A percentile compares a stretch with the other conserved stretches of the same genome.
Evolutionary conservation across 1,139 yeast genomes (phyloP).

Genomic region (Taphrina deformans): DNA sequence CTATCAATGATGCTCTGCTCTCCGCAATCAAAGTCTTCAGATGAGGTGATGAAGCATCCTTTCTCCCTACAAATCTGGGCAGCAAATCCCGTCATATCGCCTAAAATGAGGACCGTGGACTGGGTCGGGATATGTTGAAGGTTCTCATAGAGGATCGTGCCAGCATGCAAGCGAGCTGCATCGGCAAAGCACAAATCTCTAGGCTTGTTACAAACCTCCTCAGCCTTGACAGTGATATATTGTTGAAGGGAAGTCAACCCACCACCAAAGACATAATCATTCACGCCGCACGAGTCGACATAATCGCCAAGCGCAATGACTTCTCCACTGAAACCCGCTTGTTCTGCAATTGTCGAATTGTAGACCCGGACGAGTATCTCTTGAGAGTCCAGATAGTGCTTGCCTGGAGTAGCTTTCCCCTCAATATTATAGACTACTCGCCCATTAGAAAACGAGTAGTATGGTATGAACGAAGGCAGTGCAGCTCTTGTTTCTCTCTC

Average conservation of each 20-base stretch:
- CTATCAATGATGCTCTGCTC: slow-evolving; percentile 27
- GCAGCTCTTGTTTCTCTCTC: slow-evolving; percentile 9
- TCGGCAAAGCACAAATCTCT: slow-evolving; percentile 19
- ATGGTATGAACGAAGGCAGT: slow-evolving; percentile 12
- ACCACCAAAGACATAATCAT: slow-evolving; percentile 29
- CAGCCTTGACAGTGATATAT: slow-evolving; percentile 29
- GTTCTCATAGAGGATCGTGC: slow-evolving; percentile 3
- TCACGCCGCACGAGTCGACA: slow-evolving; percentile 20
- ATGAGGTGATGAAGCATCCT: slow-evolving; percentile 27
- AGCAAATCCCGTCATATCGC: slow-evolving; percentile 32
- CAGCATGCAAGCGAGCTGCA: slow-evolving; percentile 27
- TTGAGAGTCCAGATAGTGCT: slow-evolving; percentile 18
- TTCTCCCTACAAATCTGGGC: slow-evolving; percentile 22
- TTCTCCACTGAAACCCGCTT: slow-evolving; percentile 30
- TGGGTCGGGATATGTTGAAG: slow-evolving; percentile 4
- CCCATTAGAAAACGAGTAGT: slow-evolving; percentile 1
- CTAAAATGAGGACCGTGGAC: slow-evolving; percentile 6
- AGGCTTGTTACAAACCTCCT: slow-evolving; percentile 15
- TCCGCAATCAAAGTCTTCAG: slow-evolving; percentile 21
- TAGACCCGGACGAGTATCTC: slow-evolving; percentile 30
- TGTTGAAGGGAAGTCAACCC: slow-evolving; percentile 9
- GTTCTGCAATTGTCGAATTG: slow-evolving; percentile 22
- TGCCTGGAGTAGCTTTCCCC: slow-evolving; percentile 19
- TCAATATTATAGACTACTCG: background rate
- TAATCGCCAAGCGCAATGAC: slow-evolving; percentile 28